Evolutionary conservation across 208 protist genomes (phyloP), one percentile per base, ranked within the genome.

Genomic region (Crithidia fasciculata): DNA sequence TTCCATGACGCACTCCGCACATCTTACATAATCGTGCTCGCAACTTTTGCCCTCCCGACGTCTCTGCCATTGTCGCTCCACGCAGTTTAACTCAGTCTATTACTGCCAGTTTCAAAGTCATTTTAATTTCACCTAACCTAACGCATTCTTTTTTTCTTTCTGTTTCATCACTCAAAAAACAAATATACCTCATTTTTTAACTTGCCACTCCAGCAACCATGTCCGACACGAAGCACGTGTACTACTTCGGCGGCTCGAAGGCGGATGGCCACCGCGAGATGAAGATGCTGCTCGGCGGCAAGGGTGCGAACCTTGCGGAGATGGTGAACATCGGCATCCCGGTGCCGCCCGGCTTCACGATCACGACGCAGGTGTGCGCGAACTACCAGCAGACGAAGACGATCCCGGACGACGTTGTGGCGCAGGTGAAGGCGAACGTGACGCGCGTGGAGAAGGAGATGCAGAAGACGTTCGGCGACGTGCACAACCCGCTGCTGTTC

Each of bases 311-410:
- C 78, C 91, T 98, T 39, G 84, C 88, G 44, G 91, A 98, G 76
- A 98, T 98, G 93, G 87, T 87, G 50, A 96, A 94, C 69, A 80
- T 98, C 41, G 95, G 94, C 47, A 89, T 98, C 44, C 94, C 95
- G 8, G 94, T 98, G 16, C 96, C 96, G 12, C 94, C 91, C 44
- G 96, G 96, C 59, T 98, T 98, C 78, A 97, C 93, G 55, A 98
- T 98, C 78, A 97, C 93, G 18, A 98, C 96, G 37, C 85, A 95
- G 56, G 85, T 86, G 19, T 98, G 95, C 61, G 82, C 76, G 16
- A 87, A 78, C 53, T 95, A 92, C 74, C 89, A 94, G 74, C n/a
- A 82, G 44, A 81, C 77, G 44, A 81, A 93, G 72, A 76, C 55
- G 39, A 73, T 91, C 56, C 88, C 92, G 0, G 79, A 74, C 18